Evolutionary conservation across 2,329 filamentous ascomycete genomes (phyloP).

Genomic region (Coleophoma cylindrospora): DNA sequence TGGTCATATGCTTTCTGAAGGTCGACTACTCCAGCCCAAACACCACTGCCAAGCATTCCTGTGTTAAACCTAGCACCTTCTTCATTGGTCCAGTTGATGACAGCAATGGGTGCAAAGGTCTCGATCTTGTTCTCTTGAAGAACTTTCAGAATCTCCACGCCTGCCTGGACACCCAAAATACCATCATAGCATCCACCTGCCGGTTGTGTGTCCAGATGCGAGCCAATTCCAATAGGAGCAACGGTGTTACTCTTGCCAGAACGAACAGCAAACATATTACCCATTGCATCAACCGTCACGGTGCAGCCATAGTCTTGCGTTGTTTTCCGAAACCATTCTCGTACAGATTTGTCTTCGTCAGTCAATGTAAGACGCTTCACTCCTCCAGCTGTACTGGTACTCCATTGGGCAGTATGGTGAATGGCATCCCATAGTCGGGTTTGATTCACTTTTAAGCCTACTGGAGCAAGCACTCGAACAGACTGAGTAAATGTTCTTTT

Average conservation of each 20-base stretch:
- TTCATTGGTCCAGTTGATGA: conserved; percentile 35
- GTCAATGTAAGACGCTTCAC: neutral
- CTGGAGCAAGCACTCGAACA: no score
- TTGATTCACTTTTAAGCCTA: no score
- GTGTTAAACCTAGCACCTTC: conserved; percentile 74
- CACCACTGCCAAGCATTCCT: conserved; percentile 66
- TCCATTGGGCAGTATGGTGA: neutral
- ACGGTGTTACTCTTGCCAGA: neutral
- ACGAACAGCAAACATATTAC: conserved; percentile 1
- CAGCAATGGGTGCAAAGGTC: conserved; percentile 60
- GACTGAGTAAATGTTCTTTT: no score
- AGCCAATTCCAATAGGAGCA: neutral
- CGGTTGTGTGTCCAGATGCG: conserved; percentile 26
- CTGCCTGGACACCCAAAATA: conserved; percentile 66
- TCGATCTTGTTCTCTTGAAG: conserved; percentile 60
- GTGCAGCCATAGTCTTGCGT: neutral
- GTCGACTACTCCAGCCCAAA: conserved; percentile 43
- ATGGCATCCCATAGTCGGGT: neutral
- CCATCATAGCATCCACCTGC: conserved; percentile 70
- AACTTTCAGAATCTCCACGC: conserved; percentile 62
- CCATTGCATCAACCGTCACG: neutral
- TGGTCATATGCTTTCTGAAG: no score
- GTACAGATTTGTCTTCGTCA: conserved; percentile 1
- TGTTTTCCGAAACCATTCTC: neutral
- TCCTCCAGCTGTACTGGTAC: neutral